Evolutionary conservation across 2,329 filamentous ascomycete species (phyloP).

Genomic region (Sporothrix luriei): DNA sequence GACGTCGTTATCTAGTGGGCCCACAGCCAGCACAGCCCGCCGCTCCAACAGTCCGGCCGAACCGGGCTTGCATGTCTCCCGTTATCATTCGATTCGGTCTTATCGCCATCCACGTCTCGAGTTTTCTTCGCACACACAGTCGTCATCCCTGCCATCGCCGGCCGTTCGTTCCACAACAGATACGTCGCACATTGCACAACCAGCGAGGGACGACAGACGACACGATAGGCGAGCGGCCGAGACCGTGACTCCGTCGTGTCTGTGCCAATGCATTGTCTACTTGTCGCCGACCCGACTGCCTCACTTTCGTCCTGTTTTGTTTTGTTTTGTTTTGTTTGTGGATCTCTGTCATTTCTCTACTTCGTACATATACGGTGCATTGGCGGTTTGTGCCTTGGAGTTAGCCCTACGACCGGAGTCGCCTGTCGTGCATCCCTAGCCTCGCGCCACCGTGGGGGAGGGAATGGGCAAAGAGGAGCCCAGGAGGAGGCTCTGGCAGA

Average conservation of each 20-base stretch:
- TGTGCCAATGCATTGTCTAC: not conserved
- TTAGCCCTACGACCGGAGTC: constrained; percentile 21
- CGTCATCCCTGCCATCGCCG: not conserved
- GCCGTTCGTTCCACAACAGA: constrained; percentile 6
- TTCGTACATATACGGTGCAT: not conserved
- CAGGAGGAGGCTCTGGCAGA: not conserved
- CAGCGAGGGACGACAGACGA: not conserved
- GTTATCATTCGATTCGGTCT: not conserved
- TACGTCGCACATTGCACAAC: not conserved
- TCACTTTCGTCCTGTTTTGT: too few relatives aligned
- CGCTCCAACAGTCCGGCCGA: not conserved
- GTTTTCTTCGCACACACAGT: not conserved
- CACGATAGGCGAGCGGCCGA: too few relatives aligned
- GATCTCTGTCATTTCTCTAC: not conserved
- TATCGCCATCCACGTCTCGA: not conserved
- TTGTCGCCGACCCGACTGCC: too few relatives aligned
- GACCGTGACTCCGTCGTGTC: not conserved
- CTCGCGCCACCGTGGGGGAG: not conserved
- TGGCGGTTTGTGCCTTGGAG: constrained; percentile 13
- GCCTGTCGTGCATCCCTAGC: constrained; percentile 21
- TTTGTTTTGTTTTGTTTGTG: not conserved
- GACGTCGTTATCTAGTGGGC: too few relatives aligned
- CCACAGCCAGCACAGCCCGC: too few relatives aligned
- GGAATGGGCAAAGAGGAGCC: not conserved
- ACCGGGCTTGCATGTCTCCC: too few relatives aligned